Base-by-base conservation (phyloP, 2,329 filamentous ascomycete genomes). In the Hypoxylon rubiginosum region DNA sequence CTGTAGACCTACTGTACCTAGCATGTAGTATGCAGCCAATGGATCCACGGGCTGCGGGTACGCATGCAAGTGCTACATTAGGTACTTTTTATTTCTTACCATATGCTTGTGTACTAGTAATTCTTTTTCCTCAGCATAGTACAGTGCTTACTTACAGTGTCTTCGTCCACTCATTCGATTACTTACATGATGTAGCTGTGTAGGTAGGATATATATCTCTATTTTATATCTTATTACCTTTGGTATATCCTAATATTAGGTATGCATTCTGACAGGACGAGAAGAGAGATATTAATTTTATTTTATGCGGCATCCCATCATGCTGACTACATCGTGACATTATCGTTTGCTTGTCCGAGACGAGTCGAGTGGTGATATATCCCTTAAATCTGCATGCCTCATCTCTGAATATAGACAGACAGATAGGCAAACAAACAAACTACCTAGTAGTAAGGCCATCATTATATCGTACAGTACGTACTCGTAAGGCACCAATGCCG, bases 41-140 rank as follows among this genome's bases (percentile, higher is more conserved):
- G 46, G 59, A 55, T 60, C 59, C 56, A 55, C 50, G 49, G 17
- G 19, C 34, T 24, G 63, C 63, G 63, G 66, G 53, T 69, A 64
- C 63, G 53, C 63, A 66, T 69, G 66, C 66, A 67, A 69, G 63
- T 69, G 66, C 63, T 69, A 59, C 66, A 67, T 66, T 69, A 67
- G 66, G 58, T 58, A 52, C 50, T 54, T 46, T 53, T 57, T 55
- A 45, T 58, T 60, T 48, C 36, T 46, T 21, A 17, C 34, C 34
- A n/a, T n/a, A 36, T 10, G 13, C 36, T 9, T 4, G 36, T 13
- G n/a, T 7, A 39, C 36, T 39, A n/a, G 13, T 34, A 34, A 34
- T 36, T 36, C 34, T 36, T 36, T 36, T 36, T 36, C 34, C 34
- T 46, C 19, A 55, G 34, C 15, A 15, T 28, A 19, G 30, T 26